Evolutionary conservation across 306 rosid genomes (phyloP).

Genomic region (Quercus dentata): DNA sequence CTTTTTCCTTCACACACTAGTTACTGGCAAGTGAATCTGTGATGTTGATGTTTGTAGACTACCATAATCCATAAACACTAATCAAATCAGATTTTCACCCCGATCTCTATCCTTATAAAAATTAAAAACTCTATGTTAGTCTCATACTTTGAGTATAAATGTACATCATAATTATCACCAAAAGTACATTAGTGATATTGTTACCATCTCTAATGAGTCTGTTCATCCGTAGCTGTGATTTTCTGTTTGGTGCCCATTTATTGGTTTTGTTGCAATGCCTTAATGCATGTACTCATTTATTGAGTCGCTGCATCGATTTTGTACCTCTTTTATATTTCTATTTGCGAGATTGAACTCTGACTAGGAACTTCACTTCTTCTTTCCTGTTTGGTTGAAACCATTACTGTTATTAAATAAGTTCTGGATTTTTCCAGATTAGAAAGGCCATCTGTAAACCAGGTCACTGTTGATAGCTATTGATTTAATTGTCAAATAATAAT

Average conservation of each 20-base stretch:
- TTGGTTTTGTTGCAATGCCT: neutral
- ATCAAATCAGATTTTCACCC: neutral
- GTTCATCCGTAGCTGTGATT: neutral
- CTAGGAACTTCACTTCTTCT: neutral
- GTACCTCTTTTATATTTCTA: neutral
- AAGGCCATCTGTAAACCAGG: neutral
- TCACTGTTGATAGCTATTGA: neutral
- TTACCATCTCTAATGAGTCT: no score
- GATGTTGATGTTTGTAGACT: neutral
- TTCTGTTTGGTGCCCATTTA: neutral
- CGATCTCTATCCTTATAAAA: neutral
- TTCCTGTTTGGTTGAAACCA: neutral
- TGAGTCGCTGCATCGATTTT: neutral
- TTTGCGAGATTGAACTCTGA: neutral
- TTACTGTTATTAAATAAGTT: neutral
- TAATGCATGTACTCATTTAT: neutral
- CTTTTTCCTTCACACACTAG: neutral
- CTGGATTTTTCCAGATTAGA: neutral
- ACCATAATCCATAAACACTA: neutral
- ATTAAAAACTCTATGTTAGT: no score
- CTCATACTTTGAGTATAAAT: no score
- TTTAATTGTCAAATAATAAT: neutral
- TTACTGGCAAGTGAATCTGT: neutral
- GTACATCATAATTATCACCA: neutral
- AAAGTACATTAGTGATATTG: no score